A percentile compares a stretch with the other conserved stretches of the same genome.
These are phyloP conservation scores for Protostelium mycophagum DNA, from an alignment of 78 protist genomes.

Conservation along the genomic window DNA sequence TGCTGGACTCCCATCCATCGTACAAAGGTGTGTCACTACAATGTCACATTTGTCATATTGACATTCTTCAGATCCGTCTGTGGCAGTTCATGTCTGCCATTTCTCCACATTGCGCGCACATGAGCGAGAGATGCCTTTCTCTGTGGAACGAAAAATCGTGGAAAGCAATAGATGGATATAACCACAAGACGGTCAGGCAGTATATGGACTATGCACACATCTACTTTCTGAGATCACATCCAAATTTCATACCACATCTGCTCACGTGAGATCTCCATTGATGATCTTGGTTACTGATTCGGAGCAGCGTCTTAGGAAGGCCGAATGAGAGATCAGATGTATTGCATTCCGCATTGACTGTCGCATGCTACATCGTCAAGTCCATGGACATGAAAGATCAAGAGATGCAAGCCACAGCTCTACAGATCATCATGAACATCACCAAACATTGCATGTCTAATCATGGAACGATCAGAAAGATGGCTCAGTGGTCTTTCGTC, in stretches of 20 bases:
- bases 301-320: not conserved
- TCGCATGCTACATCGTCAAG: not conserved
- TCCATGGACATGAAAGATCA: not conserved
- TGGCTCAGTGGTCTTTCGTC: not conserved
- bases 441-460: not conserved
- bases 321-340: not conserved
- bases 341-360: not conserved
- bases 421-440: not conserved
- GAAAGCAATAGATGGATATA: not conserved
- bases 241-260: not conserved
- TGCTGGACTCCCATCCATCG: not conserved
- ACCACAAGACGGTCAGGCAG: not conserved
- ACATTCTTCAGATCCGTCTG: not conserved
- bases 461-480: not conserved
- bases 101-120: not conserved
- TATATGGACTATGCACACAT: not conserved
- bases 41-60: not conserved
- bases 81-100: not conserved
- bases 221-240: not conserved
- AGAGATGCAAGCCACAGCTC: too few relatives aligned
- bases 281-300: not conserved
- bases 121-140: not conserved
- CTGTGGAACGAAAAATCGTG: not conserved
- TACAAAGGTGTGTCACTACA: not conserved
- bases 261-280: not conserved